phyloP scores from a whole-genome alignment of 495 filamentous ascomycete genomes.

The Podospora fimiseda region DNA sequence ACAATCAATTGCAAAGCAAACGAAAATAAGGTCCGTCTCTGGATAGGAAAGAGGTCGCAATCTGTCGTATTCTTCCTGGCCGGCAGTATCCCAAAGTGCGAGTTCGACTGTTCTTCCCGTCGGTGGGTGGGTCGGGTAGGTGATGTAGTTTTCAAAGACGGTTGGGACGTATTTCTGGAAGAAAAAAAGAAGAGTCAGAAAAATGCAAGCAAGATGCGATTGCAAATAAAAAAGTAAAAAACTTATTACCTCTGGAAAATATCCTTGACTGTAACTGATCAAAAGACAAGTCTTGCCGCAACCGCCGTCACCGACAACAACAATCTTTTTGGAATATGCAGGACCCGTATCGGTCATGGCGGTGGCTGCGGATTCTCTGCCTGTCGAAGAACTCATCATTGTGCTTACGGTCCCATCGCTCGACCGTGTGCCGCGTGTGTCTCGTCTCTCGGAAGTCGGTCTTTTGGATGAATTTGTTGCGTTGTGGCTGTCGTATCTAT shows the following conservation, averaged over 20 bases:
- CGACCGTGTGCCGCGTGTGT: slow-evolving; percentile 40
- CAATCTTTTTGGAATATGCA: slow-evolving; percentile 96
- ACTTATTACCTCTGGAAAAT: slow-evolving; percentile 83
- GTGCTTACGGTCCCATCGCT: slow-evolving; percentile 80
- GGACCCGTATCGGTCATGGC: slow-evolving; percentile 76
- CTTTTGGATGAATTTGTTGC: slow-evolving; percentile 31
- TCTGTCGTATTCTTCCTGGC: slow-evolving; percentile 97
- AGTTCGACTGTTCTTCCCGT: slow-evolving; percentile 92
- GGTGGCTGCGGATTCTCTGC: slow-evolving; percentile 68
- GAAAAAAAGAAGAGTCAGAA: not conserved
- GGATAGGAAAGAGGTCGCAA: slow-evolving; percentile 93
- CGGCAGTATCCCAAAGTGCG: slow-evolving; percentile 96
- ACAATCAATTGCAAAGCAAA: slow-evolving; percentile 99
- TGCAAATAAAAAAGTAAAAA: not conserved
- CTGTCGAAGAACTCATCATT: slow-evolving; percentile 55
- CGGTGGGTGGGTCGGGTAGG: slow-evolving; percentile 77
- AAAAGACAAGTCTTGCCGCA: slow-evolving; percentile 98
- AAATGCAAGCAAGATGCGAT: not conserved
- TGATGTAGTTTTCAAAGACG: slow-evolving; percentile 99
- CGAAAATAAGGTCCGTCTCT: slow-evolving; percentile 94
- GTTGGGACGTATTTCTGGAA: slow-evolving; percentile 97
- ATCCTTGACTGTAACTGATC: slow-evolving; percentile 96
- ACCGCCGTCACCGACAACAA: slow-evolving; percentile 95
- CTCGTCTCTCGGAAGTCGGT: slow-evolving; percentile 30
- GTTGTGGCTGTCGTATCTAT: slow-evolving; percentile 14